phyloP scores from a whole-genome alignment of 2,329 filamentous ascomycete species.

The Aspergillus cejpii region DNA sequence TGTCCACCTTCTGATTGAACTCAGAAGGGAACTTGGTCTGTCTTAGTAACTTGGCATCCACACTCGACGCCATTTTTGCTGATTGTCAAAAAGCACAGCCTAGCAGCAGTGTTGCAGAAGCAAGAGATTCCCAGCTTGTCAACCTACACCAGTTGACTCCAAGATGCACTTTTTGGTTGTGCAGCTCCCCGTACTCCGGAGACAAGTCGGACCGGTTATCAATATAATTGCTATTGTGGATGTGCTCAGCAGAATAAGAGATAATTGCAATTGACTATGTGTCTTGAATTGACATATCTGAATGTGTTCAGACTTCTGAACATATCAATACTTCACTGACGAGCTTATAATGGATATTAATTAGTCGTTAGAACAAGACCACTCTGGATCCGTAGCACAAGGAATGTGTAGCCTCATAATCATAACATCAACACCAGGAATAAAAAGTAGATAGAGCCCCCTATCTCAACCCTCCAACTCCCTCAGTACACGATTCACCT shows the following conservation, averaged over 20 bases:
- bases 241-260: too few species aligned
- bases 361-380: too few species aligned
- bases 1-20: conserved; percentile 94
- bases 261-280: too few species aligned
- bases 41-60: conserved; percentile 82
- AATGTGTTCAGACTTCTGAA: too few species aligned
- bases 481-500: conserved; percentile 40
- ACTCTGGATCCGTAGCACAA: too few species aligned
- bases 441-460: neutral
- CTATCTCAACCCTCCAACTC: conserved; percentile 22
- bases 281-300: too few species aligned
- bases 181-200: conserved; percentile 7
- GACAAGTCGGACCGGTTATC: conserved; percentile 10
- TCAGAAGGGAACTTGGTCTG: conserved; percentile 90
- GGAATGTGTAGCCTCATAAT: neutral
- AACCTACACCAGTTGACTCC: too few species aligned
- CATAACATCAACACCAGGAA: neutral
- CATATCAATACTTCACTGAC: too few species aligned
- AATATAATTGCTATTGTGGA: too few species aligned
- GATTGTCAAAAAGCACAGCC: neutral
- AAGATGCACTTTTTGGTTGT: conserved; percentile 6
- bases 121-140: neutral
- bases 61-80: conserved; percentile 68
- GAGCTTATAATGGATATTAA: too few species aligned
- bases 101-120: neutral